Evolutionary conservation across 139 green algal species (phyloP).

Genomic region (Closterium sp.): DNA sequence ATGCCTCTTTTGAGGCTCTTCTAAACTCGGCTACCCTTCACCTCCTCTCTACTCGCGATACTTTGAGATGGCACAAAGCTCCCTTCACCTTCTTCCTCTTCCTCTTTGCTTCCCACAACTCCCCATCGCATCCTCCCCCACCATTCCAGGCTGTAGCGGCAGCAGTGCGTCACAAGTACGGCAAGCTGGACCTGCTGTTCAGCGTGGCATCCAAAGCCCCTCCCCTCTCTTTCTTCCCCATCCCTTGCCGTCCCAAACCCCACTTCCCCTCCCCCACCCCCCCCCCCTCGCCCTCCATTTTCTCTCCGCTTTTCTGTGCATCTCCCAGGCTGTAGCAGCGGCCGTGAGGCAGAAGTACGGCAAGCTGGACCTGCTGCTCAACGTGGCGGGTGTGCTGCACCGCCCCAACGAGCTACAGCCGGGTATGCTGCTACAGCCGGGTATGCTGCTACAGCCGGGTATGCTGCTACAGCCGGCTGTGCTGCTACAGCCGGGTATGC

Average conservation of each 20-base stretch:
- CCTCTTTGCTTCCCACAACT: too few relatives aligned
- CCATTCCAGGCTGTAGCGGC: slow-evolving; percentile 45
- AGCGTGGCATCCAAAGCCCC: slow-evolving; percentile 55
- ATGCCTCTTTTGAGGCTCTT: too few relatives aligned
- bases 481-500: neutral
- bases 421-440: neutral
- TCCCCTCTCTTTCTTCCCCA: neutral
- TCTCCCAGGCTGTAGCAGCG: slow-evolving; percentile 39
- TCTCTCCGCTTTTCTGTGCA: too few relatives aligned
- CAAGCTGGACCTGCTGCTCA: slow-evolving; percentile 72
- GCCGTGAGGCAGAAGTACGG: slow-evolving; percentile 39
- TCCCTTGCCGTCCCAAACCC: neutral
- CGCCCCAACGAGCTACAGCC: neutral
- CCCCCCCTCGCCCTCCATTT: neutral
- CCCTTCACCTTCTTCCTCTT: too few relatives aligned
- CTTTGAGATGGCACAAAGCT: too few relatives aligned
- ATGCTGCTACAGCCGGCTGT: neutral
- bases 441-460: neutral
- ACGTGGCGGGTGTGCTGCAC: slow-evolving; percentile 71
- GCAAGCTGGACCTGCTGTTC: slow-evolving; percentile 68
- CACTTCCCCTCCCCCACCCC: too few relatives aligned
- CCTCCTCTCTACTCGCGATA: too few relatives aligned
- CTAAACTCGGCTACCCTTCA: too few relatives aligned
- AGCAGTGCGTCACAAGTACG: slow-evolving; percentile 27
- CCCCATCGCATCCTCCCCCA: too few relatives aligned